Conservation (phyloP, 2,329 filamentous ascomycete genomes). For the Chaetomiaceae sp. region DNA sequence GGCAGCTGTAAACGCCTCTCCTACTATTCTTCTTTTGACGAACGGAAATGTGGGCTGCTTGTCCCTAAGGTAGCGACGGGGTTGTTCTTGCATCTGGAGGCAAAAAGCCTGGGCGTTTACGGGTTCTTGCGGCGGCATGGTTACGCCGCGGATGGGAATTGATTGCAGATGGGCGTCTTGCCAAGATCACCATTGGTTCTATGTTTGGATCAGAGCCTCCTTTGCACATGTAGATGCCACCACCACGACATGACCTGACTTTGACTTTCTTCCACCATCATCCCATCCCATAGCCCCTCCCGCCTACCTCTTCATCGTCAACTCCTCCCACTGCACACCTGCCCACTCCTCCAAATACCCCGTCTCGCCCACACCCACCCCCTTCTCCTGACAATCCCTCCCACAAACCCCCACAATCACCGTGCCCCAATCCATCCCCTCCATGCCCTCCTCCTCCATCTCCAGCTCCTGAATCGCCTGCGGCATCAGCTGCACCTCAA, state of each 20-base stretch:
- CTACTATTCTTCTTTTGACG: constrained; percentile 11
- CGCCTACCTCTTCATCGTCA: constrained; percentile 34
- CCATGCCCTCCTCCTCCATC: constrained; percentile 60
- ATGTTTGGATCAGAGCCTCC: constrained; percentile 20
- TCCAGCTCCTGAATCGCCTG: constrained; percentile 87
- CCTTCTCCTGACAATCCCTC: constrained; percentile 63
- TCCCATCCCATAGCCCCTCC: neutral
- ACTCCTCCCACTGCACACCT: constrained; percentile 97
- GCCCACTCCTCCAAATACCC: constrained; percentile 92
- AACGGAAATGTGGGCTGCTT: constrained; percentile 10
- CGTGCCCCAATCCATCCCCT: constrained; percentile 99
- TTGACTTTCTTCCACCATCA: neutral
- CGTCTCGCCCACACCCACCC: constrained; percentile 53
- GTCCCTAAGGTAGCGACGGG: constrained; percentile 8
- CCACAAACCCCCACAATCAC: constrained; percentile 81
- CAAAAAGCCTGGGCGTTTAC: constrained; percentile 27
- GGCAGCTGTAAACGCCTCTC: neutral
- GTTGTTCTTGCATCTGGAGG: constrained; percentile 26
- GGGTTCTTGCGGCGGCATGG: constrained; percentile 21
- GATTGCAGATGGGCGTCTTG: constrained; percentile 15
- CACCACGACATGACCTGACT: constrained; percentile 18
- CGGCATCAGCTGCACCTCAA: constrained; percentile 89
- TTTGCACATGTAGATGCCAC: constrained; percentile 17
- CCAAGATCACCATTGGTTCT: constrained; percentile 15
- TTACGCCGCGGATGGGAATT: constrained; percentile 11